These are phyloP conservation scores for Lactarius vividus DNA, from an alignment of 768 basidiomycete species.

Conservation along the genomic window DNA sequence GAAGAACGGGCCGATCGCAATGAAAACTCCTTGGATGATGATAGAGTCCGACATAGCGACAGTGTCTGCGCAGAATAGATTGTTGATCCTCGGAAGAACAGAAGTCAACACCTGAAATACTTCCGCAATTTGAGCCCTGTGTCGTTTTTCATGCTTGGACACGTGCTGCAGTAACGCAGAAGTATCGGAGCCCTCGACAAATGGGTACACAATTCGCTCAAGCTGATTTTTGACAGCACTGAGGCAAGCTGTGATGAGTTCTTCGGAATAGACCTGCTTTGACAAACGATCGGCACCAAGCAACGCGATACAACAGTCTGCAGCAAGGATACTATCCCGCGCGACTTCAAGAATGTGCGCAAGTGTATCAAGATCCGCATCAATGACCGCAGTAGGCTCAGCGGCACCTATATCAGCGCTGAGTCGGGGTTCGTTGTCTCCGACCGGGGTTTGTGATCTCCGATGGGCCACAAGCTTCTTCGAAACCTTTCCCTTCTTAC, in stretches of 20 bases:
- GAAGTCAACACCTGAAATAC: constrained; percentile 71
- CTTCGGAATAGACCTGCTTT: constrained; percentile 96
- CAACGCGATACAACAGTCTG: constrained; percentile 77
- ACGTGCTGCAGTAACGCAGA: constrained; percentile 55
- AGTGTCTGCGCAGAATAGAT: constrained; percentile 67
- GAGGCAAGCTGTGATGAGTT: constrained; percentile 80
- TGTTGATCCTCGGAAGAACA: constrained; percentile 70
- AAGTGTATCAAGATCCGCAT: constrained; percentile 51
- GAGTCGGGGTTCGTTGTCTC: constrained; percentile 35
- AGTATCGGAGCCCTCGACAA: constrained; percentile 64
- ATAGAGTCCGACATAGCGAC: constrained; percentile 86
- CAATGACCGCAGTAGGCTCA: constrained; percentile 37
- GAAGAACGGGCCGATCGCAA: constrained; percentile 93
- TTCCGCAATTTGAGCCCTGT: constrained; percentile 56
- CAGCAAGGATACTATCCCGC: constrained; percentile 73
- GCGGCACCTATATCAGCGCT: constrained; percentile 30
- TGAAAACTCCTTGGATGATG: constrained; percentile 90
- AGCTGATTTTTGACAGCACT: constrained; percentile 76
- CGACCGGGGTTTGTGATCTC: constrained; percentile 43
- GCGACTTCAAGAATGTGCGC: constrained; percentile 55
- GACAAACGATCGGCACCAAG: constrained; percentile 76
- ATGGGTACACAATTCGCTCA: constrained; percentile 76
- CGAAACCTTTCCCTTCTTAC: constrained; percentile 46
- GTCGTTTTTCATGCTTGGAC: constrained; percentile 38
- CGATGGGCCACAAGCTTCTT: constrained; percentile 34